Base-by-base conservation (phyloP, 768 basidiomycete species). In the Cyclocybe aegerita region DNA sequence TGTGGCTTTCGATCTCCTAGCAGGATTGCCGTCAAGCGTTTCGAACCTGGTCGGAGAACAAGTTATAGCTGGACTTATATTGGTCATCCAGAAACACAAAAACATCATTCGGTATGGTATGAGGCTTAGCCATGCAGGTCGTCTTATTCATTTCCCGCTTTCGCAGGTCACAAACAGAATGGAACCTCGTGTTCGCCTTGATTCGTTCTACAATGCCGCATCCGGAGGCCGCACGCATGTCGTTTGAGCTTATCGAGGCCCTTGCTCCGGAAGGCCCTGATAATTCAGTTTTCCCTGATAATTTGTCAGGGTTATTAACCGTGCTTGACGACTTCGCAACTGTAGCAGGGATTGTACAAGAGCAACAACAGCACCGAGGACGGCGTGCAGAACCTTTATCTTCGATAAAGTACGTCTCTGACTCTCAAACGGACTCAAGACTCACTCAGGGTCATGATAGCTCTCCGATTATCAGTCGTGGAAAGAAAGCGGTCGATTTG, bases 141-240 rank as follows among this genome's bases (percentile, higher is more conserved):
- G 35, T 43, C 17, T 45, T 50, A 39, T 44, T 29, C 51, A 32
- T 32, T 49, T 29, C 38, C 40, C 32, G 43, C 16, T 32, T 55
- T 48, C 23, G 0, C 48, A 93, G 86, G 48, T 94, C 93, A 1
- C 86, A 89, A 57, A 98, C 96, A 0, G 96, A 98, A 65, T 99
- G 96, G 96, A 93, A 91, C 54, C 73, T 98, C 36, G 80, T 95
- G 15, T 91, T 95, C 60, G 89, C 91, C 1, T 75, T 98, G 29
- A 79, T 98, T 55, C 83, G 91, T 42, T 87, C 86, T 1, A 95
- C 93, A 0, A 80, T 94, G 37, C 76, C 85, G 9, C 89, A 97
- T 62, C 82, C 91, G 8, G 91, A 93, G 66, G 95, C 94, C 4
- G 85, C 92, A 17, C 86, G 90, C 34, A 72, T 85, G 45, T 88